These are phyloP conservation scores for Salvia splendens DNA, from an alignment of 257 asterid species.

Conservation along the genomic window DNA sequence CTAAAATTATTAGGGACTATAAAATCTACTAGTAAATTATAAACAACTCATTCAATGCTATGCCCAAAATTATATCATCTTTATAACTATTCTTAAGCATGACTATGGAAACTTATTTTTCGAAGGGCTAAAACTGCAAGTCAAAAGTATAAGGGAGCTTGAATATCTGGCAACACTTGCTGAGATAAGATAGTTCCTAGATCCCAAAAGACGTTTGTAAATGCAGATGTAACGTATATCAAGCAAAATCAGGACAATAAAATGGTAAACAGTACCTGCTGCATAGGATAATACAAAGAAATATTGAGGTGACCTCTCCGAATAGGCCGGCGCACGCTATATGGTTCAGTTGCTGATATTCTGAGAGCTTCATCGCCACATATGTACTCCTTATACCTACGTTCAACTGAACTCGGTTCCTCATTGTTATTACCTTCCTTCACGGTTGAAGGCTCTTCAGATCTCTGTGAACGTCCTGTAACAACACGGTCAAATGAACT, in stretches of 20 bases:
- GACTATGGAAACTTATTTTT: slow-evolving; percentile 22
- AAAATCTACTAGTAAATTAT: not conserved
- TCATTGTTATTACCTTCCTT: slow-evolving; percentile 46
- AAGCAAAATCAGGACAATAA: slow-evolving; percentile 14
- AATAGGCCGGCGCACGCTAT: slow-evolving; percentile 89
- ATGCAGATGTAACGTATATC: slow-evolving; percentile 22
- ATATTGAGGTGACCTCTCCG: slow-evolving; percentile 96
- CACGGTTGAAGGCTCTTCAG: slow-evolving; percentile 43
- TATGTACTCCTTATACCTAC: slow-evolving; percentile 67
- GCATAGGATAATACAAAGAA: slow-evolving; percentile 80
- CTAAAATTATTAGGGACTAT: not conserved
- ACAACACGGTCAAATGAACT: slow-evolving; percentile 31
- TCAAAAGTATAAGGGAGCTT: slow-evolving; percentile 5
- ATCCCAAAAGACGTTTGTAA: slow-evolving; percentile 12
- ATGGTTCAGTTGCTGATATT: slow-evolving; percentile 77
- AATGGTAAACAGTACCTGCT: slow-evolving; percentile 61
- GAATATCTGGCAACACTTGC: slow-evolving; percentile 7
- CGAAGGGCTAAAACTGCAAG: slow-evolving; percentile 20
- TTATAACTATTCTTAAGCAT: slow-evolving; percentile 21
- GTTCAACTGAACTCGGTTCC: slow-evolving; percentile 54
- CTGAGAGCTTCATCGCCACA: slow-evolving; percentile 94
- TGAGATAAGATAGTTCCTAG: not conserved
- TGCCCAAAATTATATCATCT: slow-evolving; percentile 16
- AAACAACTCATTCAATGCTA: slow-evolving; percentile 11
- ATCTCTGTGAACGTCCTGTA: slow-evolving; percentile 46